Base-by-base conservation (phyloP, 2,329 filamentous ascomycete species). In the Sclerotinia spermophila region DNA sequence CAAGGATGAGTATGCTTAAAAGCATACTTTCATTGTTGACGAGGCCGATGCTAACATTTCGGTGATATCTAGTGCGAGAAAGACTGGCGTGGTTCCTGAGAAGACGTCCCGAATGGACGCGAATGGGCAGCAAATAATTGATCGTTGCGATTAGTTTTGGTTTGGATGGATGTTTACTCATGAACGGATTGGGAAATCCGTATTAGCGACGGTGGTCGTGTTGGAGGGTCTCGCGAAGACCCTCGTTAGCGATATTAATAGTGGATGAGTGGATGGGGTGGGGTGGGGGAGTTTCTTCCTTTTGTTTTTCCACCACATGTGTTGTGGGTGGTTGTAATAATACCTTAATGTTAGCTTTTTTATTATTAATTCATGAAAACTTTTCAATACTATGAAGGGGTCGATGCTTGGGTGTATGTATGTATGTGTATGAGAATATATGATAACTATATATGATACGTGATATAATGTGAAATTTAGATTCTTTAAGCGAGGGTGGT, bases 1-100 rank as follows among this genome's bases (percentile, higher is more conserved):
- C 53, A 70, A 70, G 62, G 68, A 70, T 67, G 68, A 70, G 1
- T 67, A 67, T 53, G 68, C 68, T 60, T 70, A 67, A 42, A n/a
- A 64, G 27, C 19, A 21, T 33, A 62, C 24, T 10, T 33, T 62
- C 40, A 24, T 62, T 27, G 13, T 51, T n/a, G 19, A 45, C 8
- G 27, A 24, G 40, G 27, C 27, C 17, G 15, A 33, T 45, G 21
- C 21, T 35, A 7, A 48, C 7, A 35, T 1, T 19, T 5, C 7
- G 21, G 48, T 35, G 33, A 51, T 7, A 10, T 51, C 3, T 17
- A 27, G 48, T n/a, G 17, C 48, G 48, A 27, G 5, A 13, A 15
- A 24, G 48, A 51, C n/a, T n/a, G 5, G 17, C 5, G n/a, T 51
- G 48, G 61, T 21, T 45, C 1, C 33, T 21, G 19, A 53, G 5